Percentiles rank a stretch among this genome's conserved stretches.
Evolutionary conservation across 2,329 filamentous ascomycete genomes (phyloP).

Genomic region (Aotearoamyces nothofagi): DNA sequence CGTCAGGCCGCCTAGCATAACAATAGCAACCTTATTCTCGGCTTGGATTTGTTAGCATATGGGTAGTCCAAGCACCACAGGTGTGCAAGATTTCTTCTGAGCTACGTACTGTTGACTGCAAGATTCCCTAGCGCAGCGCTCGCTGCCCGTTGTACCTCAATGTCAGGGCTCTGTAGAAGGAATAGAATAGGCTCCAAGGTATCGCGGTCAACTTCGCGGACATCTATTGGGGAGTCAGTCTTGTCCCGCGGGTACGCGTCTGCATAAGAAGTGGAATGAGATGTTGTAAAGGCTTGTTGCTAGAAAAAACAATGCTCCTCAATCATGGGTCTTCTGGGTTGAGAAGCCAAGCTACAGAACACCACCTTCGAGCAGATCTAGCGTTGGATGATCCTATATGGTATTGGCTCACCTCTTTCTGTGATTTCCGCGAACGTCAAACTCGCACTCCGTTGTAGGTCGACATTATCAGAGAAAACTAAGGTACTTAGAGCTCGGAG

Average conservation of each 20-base stretch:
- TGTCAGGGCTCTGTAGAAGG: slow-evolving; percentile 85
- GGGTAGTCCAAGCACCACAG: background rate
- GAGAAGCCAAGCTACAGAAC: too few relatives aligned
- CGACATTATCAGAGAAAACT: slow-evolving; percentile 97
- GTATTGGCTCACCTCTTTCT: slow-evolving; percentile 60
- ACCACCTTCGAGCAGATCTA: too few relatives aligned
- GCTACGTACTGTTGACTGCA: slow-evolving; percentile 77
- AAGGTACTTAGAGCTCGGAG: slow-evolving; percentile 86
- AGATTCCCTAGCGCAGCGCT: slow-evolving; percentile 93
- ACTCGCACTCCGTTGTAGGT: slow-evolving; percentile 91
- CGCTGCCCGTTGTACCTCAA: slow-evolving; percentile 91
- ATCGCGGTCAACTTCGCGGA: slow-evolving; percentile 85
- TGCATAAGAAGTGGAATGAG: slow-evolving; percentile 6
- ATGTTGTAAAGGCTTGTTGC: slow-evolving; percentile 1
- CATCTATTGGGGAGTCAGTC: too few relatives aligned
- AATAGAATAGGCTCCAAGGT: slow-evolving; percentile 94
- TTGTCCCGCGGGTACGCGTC: too few relatives aligned
- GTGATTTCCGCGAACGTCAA: slow-evolving; percentile 98
- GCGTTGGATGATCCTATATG: too few relatives aligned
- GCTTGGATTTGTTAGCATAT: slow-evolving; percentile 40
- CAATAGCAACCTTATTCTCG: slow-evolving; percentile 95
- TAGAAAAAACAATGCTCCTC: too few relatives aligned
- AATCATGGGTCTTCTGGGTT: too few relatives aligned
- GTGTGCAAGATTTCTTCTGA: too few relatives aligned
- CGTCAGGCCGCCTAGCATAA: slow-evolving; percentile 75